Evolutionary conservation across 2,329 filamentous ascomycete genomes (phyloP).

Genomic region (Ascochyta rabiei): DNA sequence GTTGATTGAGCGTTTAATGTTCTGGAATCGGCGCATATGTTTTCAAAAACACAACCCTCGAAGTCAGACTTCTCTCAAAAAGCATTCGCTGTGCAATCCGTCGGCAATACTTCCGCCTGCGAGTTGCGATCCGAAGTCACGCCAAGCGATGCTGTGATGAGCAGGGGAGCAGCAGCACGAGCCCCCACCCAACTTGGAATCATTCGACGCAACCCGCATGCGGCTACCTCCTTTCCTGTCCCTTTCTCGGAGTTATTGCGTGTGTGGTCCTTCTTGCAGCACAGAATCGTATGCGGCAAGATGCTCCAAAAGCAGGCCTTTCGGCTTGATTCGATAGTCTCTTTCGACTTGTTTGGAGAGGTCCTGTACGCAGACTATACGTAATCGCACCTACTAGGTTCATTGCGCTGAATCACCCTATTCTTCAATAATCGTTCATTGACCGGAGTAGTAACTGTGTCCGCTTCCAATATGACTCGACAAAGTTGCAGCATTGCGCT

Average conservation of each 20-base stretch:
- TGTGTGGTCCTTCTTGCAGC: slow-evolving; percentile 23
- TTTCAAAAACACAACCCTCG: neutral
- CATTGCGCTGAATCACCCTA: slow-evolving; percentile 18
- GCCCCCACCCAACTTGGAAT: slow-evolving; percentile 23
- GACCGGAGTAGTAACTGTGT: slow-evolving; percentile 8
- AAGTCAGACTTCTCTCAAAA: neutral
- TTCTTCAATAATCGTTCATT: slow-evolving; percentile 13
- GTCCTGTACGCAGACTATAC: slow-evolving; percentile 13
- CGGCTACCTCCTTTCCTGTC: slow-evolving; percentile 28
- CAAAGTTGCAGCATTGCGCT: slow-evolving; percentile 3
- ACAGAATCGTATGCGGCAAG: slow-evolving; percentile 11
- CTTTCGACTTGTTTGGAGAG: slow-evolving; percentile 13
- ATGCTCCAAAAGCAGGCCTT: slow-evolving; percentile 21
- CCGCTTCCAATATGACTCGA: neutral
- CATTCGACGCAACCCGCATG: slow-evolving; percentile 25
- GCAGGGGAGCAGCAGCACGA: slow-evolving; percentile 26
- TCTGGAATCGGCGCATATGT: neutral
- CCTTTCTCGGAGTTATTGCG: slow-evolving; percentile 14
- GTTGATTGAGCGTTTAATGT: neutral
- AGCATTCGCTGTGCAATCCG: neutral
- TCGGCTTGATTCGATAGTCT: slow-evolving; percentile 16
- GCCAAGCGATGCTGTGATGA: slow-evolving; percentile 39
- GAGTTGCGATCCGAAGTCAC: slow-evolving; percentile 33
- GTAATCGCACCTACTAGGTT: slow-evolving; percentile 26
- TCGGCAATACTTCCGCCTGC: slow-evolving; percentile 25